phyloP scores from a whole-genome alignment of 495 filamentous ascomycete genomes.

The Hypoxylon fragiforme region DNA sequence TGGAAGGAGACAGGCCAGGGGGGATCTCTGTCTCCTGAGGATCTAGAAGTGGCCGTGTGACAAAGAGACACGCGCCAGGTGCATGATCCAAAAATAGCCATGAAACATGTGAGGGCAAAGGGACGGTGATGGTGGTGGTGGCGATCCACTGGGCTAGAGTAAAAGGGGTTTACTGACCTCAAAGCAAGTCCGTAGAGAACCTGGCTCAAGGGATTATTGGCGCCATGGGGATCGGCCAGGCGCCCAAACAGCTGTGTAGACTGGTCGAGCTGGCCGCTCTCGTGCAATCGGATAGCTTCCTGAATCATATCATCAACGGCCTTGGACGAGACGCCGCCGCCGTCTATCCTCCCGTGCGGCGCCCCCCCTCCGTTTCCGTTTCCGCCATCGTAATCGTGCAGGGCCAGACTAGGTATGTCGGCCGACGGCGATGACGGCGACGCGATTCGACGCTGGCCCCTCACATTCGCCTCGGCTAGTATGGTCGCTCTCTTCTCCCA shows the following conservation, averaged over 20 bases:
- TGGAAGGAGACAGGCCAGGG: slow-evolving; percentile 1
- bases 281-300: slow-evolving; percentile 93
- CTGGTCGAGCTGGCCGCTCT: slow-evolving; percentile 71
- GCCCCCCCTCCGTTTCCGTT: slow-evolving; percentile 13
- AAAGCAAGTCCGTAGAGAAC: slow-evolving; percentile 94
- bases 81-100: slow-evolving; percentile 29
- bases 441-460: slow-evolving; percentile 42
- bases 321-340: slow-evolving; percentile 49
- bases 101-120: background rate
- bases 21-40: slow-evolving; percentile 8
- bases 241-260: slow-evolving; percentile 86
- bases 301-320: slow-evolving; percentile 79
- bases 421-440: slow-evolving; percentile 23
- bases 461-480: slow-evolving; percentile 69
- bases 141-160: slow-evolving; percentile 8
- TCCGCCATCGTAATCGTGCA: slow-evolving; percentile 30
- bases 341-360: slow-evolving; percentile 30
- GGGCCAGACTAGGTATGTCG: slow-evolving; percentile 28
- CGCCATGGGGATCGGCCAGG: slow-evolving; percentile 81
- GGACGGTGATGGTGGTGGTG: too few relatives aligned
- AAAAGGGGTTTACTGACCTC: slow-evolving; percentile 59
- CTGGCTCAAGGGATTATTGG: slow-evolving; percentile 91
- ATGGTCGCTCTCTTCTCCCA: slow-evolving; percentile 93
- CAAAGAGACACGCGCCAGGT: slow-evolving; percentile 13
- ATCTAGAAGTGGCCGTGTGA: slow-evolving; percentile 17